These are phyloP conservation scores for Coemansia sp. DNA, from an alignment of 192 early-diverging fungal species.

Conservation along the genomic window DNA sequence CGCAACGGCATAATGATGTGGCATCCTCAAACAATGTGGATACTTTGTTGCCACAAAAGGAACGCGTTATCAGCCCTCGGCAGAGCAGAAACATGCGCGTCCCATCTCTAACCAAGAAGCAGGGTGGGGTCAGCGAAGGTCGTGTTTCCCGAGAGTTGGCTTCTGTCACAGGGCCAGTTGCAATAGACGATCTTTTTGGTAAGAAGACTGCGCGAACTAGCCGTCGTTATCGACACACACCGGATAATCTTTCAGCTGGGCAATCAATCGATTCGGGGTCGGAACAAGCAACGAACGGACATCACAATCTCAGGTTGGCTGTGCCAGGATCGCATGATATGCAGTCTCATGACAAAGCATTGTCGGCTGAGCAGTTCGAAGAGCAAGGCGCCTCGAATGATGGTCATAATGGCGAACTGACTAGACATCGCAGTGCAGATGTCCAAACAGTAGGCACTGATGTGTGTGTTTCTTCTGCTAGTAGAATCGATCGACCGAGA, in stretches of 20 bases:
- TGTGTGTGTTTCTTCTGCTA: not conserved
- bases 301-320: not conserved
- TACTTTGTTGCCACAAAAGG: not conserved
- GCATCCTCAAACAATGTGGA: not conserved
- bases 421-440: not conserved
- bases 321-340: not conserved
- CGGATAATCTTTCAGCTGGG: not conserved
- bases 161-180: constrained; percentile 1
- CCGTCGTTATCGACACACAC: constrained; percentile 32
- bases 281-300: not conserved
- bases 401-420: not conserved
- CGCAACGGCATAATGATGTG: not conserved
- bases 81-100: not conserved
- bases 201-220: constrained; percentile 19
- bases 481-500: not conserved
- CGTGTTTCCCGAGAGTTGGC: not conserved
- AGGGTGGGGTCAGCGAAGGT: not conserved
- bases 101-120: not conserved
- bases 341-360: not conserved
- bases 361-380: not conserved
- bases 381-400: not conserved
- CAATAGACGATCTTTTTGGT: constrained; percentile 32
- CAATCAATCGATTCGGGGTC: not conserved
- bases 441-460: not conserved
- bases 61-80: not conserved